Conservation (phyloP, 2,329 filamentous ascomycete species). For the Mariannaea elegans region DNA sequence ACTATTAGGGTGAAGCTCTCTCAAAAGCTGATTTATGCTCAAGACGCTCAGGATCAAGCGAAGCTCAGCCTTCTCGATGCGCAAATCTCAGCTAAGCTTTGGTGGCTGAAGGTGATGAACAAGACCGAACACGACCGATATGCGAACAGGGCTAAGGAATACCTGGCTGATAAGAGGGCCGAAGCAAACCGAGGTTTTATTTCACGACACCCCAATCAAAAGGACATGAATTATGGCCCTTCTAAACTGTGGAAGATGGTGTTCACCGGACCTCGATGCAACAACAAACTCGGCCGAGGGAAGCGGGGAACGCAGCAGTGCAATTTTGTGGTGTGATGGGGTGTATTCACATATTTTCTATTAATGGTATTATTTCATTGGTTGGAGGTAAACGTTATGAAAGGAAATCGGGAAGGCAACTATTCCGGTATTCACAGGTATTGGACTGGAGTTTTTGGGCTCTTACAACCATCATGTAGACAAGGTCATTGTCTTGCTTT, state of each 20-base stretch:
- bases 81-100: conserved; percentile 64
- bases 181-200: conserved; percentile 43
- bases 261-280: conserved; percentile 22
- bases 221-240: conserved; percentile 19
- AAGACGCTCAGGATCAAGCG: conserved; percentile 50
- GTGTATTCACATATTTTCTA: conserved; percentile 17
- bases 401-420: conserved; percentile 29
- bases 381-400: conserved; percentile 19
- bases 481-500: conserved; percentile 27
- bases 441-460: conserved; percentile 38
- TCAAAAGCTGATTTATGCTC: conserved; percentile 31
- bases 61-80: conserved; percentile 59
- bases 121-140: conserved; percentile 57
- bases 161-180: conserved; percentile 49
- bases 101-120: conserved; percentile 64
- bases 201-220: conserved; percentile 27
- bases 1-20: conserved; percentile 25
- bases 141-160: conserved; percentile 55
- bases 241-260: conserved; percentile 36
- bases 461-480: conserved; percentile 39
- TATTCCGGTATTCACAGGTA: conserved; percentile 30
- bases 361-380: conserved; percentile 1
- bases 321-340: conserved; percentile 27
- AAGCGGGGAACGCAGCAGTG: conserved; percentile 19
- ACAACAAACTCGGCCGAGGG: conserved; percentile 19